Conservation (phyloP, 495 filamentous ascomycete genomes). For the Xylaria longipes region DNA sequence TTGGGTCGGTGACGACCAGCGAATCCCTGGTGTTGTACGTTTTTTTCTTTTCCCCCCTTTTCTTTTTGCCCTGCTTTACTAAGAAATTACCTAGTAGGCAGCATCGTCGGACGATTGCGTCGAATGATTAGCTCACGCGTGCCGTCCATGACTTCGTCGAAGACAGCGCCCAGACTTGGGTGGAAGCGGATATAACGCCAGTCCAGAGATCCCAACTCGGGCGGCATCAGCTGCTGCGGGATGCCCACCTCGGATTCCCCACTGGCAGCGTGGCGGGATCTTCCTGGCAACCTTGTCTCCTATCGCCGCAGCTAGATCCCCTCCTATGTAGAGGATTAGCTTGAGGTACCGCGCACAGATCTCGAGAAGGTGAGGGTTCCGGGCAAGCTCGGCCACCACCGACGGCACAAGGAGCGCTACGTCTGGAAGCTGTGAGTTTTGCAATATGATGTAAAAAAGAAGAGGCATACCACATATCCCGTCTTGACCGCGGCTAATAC, state of each 20-base stretch:
- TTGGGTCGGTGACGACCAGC: conserved; percentile 52
- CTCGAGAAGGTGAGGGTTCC: neutral
- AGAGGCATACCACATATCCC: too few species aligned
- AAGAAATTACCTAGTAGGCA: too few species aligned
- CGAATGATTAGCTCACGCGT: too few species aligned
- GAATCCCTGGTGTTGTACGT: conserved; percentile 47
- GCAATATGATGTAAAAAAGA: too few species aligned
- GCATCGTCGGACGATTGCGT: too few species aligned
- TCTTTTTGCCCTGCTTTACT: too few species aligned
- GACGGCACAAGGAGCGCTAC: conserved; percentile 27
- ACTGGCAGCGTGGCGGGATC: neutral
- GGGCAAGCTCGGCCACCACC: conserved; percentile 21
- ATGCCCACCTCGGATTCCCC: neutral
- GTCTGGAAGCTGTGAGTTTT: conserved; percentile 2
- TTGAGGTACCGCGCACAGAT: neutral
- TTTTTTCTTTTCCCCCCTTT: too few species aligned
- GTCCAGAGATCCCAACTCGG: neutral
- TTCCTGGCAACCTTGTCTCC: neutral
- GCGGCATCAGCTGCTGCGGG: neutral
- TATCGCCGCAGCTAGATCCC: neutral
- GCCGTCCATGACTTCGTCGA: neutral
- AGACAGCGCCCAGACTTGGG: neutral
- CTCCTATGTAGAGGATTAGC: neutral
- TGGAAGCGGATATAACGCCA: neutral
- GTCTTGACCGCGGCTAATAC: too few species aligned